Conservation (phyloP, 2,329 filamentous ascomycete species). For the Claviceps citrina region DNA sequence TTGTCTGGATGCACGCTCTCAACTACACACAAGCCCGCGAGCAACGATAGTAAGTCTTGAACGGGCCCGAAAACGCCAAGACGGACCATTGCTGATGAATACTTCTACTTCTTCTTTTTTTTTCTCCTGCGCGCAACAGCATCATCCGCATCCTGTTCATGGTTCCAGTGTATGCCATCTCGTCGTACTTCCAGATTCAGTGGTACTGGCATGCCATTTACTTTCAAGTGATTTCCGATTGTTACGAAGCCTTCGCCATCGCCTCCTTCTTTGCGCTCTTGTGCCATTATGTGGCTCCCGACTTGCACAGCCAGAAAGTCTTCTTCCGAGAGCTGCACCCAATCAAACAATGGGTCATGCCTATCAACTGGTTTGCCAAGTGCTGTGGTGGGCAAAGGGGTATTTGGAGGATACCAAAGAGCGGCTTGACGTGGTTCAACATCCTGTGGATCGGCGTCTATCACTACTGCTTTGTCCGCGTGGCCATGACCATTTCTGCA, state of each 20-base stretch:
- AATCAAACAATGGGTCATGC: conserved; percentile 58
- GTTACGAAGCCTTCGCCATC: conserved; percentile 81
- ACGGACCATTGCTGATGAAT: neutral
- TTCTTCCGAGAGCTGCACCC: conserved; percentile 58
- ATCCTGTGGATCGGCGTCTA: conserved; percentile 70
- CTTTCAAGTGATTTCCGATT: conserved; percentile 66
- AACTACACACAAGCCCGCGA: conserved; percentile 46
- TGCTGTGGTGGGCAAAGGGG: conserved; percentile 56
- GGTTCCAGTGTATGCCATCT: conserved; percentile 65
- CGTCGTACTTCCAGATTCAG: conserved; percentile 57
- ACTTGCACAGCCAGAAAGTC: conserved; percentile 65
- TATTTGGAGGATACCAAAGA: conserved; percentile 57
- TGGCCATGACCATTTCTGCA: conserved; percentile 64
- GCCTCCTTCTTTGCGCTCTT: conserved; percentile 73
- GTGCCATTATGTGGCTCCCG: conserved; percentile 65
- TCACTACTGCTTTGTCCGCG: conserved; percentile 72
- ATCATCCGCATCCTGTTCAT: conserved; percentile 82
- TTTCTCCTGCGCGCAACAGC: too few relatives aligned
- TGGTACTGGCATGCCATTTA: conserved; percentile 70
- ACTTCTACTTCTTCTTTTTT: too few relatives aligned
- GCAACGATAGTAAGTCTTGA: conserved; percentile 35
- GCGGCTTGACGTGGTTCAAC: conserved; percentile 83
- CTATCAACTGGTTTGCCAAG: conserved; percentile 52
- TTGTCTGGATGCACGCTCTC: conserved; percentile 42
- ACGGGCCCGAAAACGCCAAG: neutral